Evolutionary conservation across 208 protist genomes (phyloP), one percentile per base, ranked within the genome.

Genomic region (Crithidia brevicula): DNA sequence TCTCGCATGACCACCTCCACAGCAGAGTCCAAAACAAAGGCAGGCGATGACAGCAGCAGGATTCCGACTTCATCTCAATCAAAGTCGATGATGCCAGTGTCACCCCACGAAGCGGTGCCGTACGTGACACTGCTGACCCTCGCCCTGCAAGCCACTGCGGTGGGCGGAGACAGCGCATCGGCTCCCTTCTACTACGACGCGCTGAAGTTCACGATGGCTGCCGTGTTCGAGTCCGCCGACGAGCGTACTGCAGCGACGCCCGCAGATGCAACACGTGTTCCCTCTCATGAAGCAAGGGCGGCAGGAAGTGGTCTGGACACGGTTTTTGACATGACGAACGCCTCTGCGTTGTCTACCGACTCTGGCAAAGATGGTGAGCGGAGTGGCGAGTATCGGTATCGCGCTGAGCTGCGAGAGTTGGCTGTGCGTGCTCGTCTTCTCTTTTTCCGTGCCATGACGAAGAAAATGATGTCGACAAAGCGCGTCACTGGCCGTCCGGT

Each of bases 391-490:
- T 3, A 33, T n/a, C 46, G 42, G 27, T 30, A 46, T 18, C 23
- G 50, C 1, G 25, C 50, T 22, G 42, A 68, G 51, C 10, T 88
- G 58, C 56, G 53, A 6, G 65, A 76, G 20, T 31, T 91, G 53
- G 60, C 62, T 1, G 46, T 72, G 5, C 79, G 86, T 15, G 85
- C 88, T 1, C 82, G 85, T 16, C 50, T 77, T 6, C 74, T 84
- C 22, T 94, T 88, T 64, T 77, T 94, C 57, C 82, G 88, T 10
- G 85, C 85, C 11, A 87, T 94, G 88, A 91, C 85, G n/a, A 91
- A 92, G 51, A 88, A 83, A 53, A 72, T 82, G 74, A 70, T 88
- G 59, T 42, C 59, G 11, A 4, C 28, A 3, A 65, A 65, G 38
- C 42, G 46, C 27, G 33, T 7, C 43, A 18, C 1, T 10, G 13